Base-by-base conservation (phyloP, 2,329 filamentous ascomycete genomes). In the Paraphoma sp. region DNA sequence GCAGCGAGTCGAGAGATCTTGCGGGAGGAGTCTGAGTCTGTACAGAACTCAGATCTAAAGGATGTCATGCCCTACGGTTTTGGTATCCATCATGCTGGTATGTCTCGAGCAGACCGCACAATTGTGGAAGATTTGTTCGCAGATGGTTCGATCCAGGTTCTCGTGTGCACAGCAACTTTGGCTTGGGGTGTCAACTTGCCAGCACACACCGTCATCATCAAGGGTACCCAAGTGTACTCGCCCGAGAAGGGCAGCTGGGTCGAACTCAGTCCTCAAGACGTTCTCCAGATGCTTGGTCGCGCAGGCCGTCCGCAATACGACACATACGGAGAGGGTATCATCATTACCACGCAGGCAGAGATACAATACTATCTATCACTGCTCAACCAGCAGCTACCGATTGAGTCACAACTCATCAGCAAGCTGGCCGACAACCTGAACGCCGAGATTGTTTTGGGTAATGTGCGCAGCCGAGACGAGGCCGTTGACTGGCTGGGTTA, bases 401-500 rank as follows among this genome's bases (percentile, higher is more conserved):
- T 99, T 56, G 95, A 99, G 77, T 96, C 92, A 81, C 96, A 99
- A 75, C 88, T 99, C 72, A 89, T 96, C 52, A 94, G 92, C 78
- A 93, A 92, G 70, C 81, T 99, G 48, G 93, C 95, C 1, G 95
- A 99, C 79, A 98, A 97, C 62, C 83, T 99, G 62, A 99, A 99
- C 68, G 95, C 95, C 2, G 95, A 99, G 74, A 85, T 99, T 69
- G 96, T 99, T 9, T 84, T 99, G 17, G 95, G 95, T 49, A 99
- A 97, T 69, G 87, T 99, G 28, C 88, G 94, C 53, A 93, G 84
- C 58, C 88, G 96, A 56, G 94, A 99, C 65, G 95, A 99, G 73
- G 95, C 91, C 66, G 95, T 99, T n/a, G 93, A 99, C 73, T 99
- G 95, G 95, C 86, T 99, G 33, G 94, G 95, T 11, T 99, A 99